Percentiles rank a stretch among this genome's conserved stretches.
Conservation (phyloP, 179 eudicot genomes). For the Gypsophila paniculata region DNA sequence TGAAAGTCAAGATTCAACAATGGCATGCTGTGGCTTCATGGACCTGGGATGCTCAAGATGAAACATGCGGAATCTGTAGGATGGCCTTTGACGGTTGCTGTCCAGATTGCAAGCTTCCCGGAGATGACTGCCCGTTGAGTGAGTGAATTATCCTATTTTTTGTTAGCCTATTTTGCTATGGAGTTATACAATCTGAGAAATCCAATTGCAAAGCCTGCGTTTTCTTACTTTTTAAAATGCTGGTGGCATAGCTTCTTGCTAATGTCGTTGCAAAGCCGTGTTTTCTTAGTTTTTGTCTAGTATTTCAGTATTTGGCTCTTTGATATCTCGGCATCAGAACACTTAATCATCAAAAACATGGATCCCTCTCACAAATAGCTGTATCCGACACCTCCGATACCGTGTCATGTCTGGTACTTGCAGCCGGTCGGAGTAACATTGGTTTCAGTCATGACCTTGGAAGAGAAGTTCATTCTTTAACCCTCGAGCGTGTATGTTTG, state of each 20-base stretch:
- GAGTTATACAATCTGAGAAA: neutral
- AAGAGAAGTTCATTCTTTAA: neutral
- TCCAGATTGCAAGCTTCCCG: conserved; percentile 93
- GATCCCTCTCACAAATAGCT: no score
- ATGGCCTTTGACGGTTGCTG: conserved; percentile 98
- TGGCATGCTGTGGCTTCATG: conserved; percentile 99
- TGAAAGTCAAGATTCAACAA: conserved; percentile 76
- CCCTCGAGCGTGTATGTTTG: neutral
- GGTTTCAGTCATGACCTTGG: neutral
- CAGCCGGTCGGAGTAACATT: no score
- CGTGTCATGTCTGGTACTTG: no score
- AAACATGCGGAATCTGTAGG: conserved; percentile 91
- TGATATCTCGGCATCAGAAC: no score
- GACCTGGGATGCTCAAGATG: conserved; percentile 99
- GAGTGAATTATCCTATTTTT: conserved; percentile 24
- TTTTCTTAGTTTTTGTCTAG: neutral
- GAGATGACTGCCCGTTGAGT: conserved; percentile 94
- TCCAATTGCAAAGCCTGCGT: neutral
- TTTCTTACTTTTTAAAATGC: neutral
- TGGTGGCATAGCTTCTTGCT: neutral
- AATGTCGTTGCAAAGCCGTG: neutral
- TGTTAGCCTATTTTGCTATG: neutral
- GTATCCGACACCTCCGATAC: no score
- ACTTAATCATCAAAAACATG: no score
- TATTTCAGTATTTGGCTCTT: no score